Percentiles rank a stretch among this genome's conserved stretches.
These are phyloP conservation scores for Sodiomyces alkalinus DNA, from an alignment of 2,329 filamentous ascomycete species.

Conservation along the genomic window DNA sequence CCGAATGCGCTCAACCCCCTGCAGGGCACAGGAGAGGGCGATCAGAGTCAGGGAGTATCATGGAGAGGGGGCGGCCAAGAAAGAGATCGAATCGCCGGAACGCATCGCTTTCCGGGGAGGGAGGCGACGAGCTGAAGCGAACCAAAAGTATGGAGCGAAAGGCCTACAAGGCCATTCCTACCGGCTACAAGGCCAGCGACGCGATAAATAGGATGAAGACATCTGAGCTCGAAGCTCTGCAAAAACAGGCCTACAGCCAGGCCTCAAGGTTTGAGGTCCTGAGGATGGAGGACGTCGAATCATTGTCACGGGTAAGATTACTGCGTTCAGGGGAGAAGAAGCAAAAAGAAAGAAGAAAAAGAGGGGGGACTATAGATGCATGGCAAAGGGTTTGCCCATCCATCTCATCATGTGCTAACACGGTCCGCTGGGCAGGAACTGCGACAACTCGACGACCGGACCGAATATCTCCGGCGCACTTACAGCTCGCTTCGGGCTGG, in stretches of 20 bases:
- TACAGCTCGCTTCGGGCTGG: conserved; percentile 62
- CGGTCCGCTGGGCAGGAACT: conserved; percentile 50
- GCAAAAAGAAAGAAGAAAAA: too few relatives aligned
- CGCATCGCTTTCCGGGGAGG: neutral
- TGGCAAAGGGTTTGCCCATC: too few relatives aligned
- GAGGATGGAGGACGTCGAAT: conserved; percentile 44
- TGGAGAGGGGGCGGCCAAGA: conserved; percentile 46
- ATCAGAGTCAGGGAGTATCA: conserved; percentile 43
- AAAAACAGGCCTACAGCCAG: conserved; percentile 47
- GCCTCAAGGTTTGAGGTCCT: conserved; percentile 51
- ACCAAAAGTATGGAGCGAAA: conserved; percentile 36
- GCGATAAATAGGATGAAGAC: conserved; percentile 30
- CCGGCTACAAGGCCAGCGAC: conserved; percentile 39
- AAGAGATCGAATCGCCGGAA: conserved; percentile 28
- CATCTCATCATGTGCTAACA: too few relatives aligned
- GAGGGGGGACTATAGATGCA: too few relatives aligned
- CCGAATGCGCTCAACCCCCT: too few relatives aligned
- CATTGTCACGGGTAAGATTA: conserved; percentile 44
- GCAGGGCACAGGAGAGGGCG: conserved; percentile 32
- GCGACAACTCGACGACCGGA: conserved; percentile 59
- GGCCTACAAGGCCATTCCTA: conserved; percentile 46
- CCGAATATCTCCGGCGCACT: conserved; percentile 62
- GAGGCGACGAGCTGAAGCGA: conserved; percentile 16
- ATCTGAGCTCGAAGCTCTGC: conserved; percentile 33
- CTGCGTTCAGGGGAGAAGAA: too few relatives aligned